phyloP scores from a whole-genome alignment of 208 protist genomes.

The Acanthamoeba comandoni region DNA sequence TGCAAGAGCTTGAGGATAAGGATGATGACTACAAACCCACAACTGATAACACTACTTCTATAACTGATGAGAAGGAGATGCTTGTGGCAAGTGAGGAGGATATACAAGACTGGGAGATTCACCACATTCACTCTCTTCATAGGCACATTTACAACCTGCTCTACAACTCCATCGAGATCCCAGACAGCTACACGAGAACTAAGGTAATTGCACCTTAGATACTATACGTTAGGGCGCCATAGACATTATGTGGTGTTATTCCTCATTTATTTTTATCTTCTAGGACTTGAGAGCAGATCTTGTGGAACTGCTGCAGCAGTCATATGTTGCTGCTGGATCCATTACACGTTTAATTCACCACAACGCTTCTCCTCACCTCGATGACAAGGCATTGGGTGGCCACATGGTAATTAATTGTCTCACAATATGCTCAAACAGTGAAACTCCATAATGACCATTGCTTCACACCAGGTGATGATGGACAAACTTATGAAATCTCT shows the following conservation, averaged over 20 bases:
- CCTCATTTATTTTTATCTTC: no score
- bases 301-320: constrained; percentile 39
- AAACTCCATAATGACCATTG: no score
- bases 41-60: background rate
- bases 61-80: background rate
- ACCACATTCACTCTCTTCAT: constrained; percentile 50
- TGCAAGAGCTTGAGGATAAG: constrained; percentile 23
- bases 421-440: no score
- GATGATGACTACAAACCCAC: background rate
- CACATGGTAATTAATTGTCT: background rate
- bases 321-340: constrained; percentile 30
- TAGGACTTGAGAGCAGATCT: constrained; percentile 13
- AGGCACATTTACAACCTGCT: constrained; percentile 11
- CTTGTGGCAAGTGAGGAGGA: constrained; percentile 24
- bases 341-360: constrained; percentile 56
- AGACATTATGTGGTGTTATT: no score
- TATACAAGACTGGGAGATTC: constrained; percentile 71
- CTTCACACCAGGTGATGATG: constrained; percentile 42
- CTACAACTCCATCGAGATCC: no score
- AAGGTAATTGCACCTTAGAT: no score
- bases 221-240: no score
- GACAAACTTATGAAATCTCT: constrained; percentile 44
- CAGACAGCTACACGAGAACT: no score
- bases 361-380: constrained; percentile 52
- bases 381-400: constrained; percentile 33